Conservation (phyloP, 768 basidiomycete genomes). For the Paxillus rubicundulus region DNA sequence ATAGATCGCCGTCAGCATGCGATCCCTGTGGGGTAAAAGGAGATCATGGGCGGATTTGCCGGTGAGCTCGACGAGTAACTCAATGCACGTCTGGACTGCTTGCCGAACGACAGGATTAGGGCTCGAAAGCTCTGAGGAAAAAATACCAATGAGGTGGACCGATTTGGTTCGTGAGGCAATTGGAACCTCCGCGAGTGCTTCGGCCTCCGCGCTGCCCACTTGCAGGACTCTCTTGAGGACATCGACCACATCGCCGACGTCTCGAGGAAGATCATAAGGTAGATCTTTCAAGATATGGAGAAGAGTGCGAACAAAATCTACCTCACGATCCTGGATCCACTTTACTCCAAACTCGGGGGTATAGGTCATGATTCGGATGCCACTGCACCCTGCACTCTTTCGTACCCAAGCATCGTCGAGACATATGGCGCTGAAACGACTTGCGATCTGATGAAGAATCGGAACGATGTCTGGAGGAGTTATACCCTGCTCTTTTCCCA, state of each 20-base stretch:
- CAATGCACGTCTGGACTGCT: slow-evolving; percentile 79
- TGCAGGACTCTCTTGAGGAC: slow-evolving; percentile 68
- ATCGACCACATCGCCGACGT: slow-evolving; percentile 74
- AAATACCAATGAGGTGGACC: slow-evolving; percentile 71
- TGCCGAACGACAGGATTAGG: slow-evolving; percentile 82
- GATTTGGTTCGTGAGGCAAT: slow-evolving; percentile 51
- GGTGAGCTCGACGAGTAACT: slow-evolving; percentile 70
- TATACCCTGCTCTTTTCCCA: slow-evolving; percentile 47
- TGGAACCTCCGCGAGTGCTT: slow-evolving; percentile 44
- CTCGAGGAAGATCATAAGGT: slow-evolving; percentile 81
- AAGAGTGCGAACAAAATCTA: slow-evolving; percentile 86
- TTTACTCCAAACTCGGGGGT: slow-evolving; percentile 68
- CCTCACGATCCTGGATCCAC: slow-evolving; percentile 84
- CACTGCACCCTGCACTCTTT: slow-evolving; percentile 87
- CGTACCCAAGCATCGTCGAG: slow-evolving; percentile 88
- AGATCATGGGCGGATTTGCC: slow-evolving; percentile 72
- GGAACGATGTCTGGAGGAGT: slow-evolving; percentile 55
- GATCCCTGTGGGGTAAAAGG: slow-evolving; percentile 81
- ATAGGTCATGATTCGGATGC: slow-evolving; percentile 76
- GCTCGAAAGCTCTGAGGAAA: slow-evolving; percentile 86
- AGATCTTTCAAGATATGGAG: slow-evolving; percentile 93
- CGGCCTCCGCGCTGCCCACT: slow-evolving; percentile 53
- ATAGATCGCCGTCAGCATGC: slow-evolving; percentile 86
- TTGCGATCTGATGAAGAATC: slow-evolving; percentile 78
- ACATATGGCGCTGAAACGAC: slow-evolving; percentile 81